Evolutionary conservation across 345 rosid genomes (phyloP).

Genomic region (Pugionium cornutum): DNA sequence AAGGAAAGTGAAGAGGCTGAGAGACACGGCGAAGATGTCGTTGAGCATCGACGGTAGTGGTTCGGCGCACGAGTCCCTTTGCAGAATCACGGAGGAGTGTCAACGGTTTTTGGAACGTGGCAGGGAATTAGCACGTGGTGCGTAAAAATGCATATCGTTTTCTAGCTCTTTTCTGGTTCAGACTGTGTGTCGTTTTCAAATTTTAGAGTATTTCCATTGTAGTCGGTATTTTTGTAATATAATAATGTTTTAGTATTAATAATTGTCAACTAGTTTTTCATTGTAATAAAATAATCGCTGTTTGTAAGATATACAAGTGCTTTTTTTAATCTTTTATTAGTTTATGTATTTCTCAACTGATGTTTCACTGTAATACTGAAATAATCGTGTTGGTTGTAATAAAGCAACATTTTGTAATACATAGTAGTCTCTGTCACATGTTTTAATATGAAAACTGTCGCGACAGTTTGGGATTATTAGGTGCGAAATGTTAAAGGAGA

Average conservation of each 20-base stretch:
- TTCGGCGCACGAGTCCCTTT: slow-evolving; percentile 32
- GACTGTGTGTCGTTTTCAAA: background rate
- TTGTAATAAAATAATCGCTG: background rate
- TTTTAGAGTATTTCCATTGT: background rate
- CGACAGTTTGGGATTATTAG: no score
- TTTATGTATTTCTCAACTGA: background rate
- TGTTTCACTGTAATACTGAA: background rate
- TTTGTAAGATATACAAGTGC: background rate
- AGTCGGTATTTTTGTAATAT: background rate
- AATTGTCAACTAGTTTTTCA: slow-evolving; percentile 4
- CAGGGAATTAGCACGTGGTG: slow-evolving; percentile 38
- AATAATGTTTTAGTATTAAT: background rate
- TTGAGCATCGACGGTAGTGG: slow-evolving; percentile 32
- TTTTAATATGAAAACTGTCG: no score
- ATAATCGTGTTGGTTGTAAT: slow-evolving; percentile 4
- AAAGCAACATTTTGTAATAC: no score
- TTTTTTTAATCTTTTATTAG: background rate
- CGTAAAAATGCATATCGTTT: slow-evolving; percentile 25
- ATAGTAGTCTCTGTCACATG: no score
- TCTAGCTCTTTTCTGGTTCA: background rate
- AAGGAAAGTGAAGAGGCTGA: slow-evolving; percentile 44
- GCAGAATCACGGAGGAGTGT: slow-evolving; percentile 35
- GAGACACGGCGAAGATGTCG: slow-evolving; percentile 39
- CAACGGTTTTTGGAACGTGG: slow-evolving; percentile 17
- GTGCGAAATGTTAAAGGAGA: no score